Evolutionary conservation across 345 rosid species (phyloP).

Genomic region (Citrus cavaleriei): DNA sequence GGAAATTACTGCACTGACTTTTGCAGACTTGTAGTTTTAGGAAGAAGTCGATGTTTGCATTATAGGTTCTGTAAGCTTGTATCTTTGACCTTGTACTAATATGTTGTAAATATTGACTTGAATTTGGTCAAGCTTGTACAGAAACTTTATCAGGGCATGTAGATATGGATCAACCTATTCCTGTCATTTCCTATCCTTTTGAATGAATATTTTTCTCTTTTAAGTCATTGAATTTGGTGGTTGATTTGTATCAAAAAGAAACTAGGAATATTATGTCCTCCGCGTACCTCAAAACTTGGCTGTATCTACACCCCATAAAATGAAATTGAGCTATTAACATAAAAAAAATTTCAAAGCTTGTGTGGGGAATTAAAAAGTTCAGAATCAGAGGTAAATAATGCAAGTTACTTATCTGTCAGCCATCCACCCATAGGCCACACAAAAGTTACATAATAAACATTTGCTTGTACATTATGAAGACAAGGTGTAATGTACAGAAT

Average conservation of each 20-base stretch:
- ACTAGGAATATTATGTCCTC: no score
- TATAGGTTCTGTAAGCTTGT: not conserved
- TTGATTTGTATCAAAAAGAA: not conserved
- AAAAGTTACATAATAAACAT: no score
- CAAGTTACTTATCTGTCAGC: not conserved
- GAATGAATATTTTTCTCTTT: not conserved
- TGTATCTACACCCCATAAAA: not conserved
- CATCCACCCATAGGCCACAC: not conserved
- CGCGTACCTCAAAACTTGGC: no score
- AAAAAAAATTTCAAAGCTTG: no score
- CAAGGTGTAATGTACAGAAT: not conserved
- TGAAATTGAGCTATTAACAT: not conserved
- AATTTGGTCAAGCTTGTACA: constrained; percentile 1
- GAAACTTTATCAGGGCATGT: not conserved
- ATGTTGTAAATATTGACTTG: constrained; percentile 12
- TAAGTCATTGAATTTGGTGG: not conserved
- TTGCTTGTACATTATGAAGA: not conserved
- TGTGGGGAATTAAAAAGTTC: no score
- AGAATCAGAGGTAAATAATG: not conserved
- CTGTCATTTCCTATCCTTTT: not conserved
- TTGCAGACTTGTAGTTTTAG: not conserved
- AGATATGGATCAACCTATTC: not conserved
- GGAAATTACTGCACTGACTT: not conserved
- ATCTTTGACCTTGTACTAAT: not conserved
- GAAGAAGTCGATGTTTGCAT: not conserved